Base-by-base conservation (phyloP, 2,329 filamentous ascomycete species). In the Ophiostoma pallidulum region DNA sequence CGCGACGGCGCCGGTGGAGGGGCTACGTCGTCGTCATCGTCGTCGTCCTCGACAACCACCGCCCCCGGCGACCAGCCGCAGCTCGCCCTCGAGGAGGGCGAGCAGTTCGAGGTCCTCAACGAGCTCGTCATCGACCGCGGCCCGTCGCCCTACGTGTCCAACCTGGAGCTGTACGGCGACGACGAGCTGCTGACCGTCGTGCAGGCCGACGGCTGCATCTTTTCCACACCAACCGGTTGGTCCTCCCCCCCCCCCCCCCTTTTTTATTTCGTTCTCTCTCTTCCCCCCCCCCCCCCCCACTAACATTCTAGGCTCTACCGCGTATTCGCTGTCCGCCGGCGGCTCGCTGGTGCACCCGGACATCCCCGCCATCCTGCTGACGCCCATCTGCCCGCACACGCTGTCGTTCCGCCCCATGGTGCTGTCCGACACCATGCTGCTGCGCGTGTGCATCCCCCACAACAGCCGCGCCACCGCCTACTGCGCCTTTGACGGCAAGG, bases 361-460 rank as follows among this genome's bases (percentile, higher is more conserved):
- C 61, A 95, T 98, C 51, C 92, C 92, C 13, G 92, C 90, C 57
- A 96, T 98, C 58, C 81, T 97, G 36, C 78, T 98, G 47, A 98
- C 92, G 0, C 92, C 92, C 18, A 97, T 98, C 65, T 98, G 92
- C 66, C 92, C 92, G 8, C 92, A 98, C 62, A 97, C 91, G 0
- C 75, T 98, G 14, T 95, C 88, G 13, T 98, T 98, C 78, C 81
- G 92, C 9, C 92, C 92, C 29, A 97, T 98, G 92, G 86, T 98
- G 8, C 79, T 98, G 41, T 94, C 89, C 41, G 92, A 98, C 68
- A 92, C 86, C 48, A 87, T 96, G 74, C 82, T 90, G 14, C 78
- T 98, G 51, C 87, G 90, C 43, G 86, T 98, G 45, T 84, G 85
- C 5, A 82, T 98, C 12, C 92, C 92, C 0, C 75, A 77, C 53